phyloP scores from a whole-genome alignment of 2,329 filamentous ascomycete genomes.

The Colletotrichum viniferum region DNA sequence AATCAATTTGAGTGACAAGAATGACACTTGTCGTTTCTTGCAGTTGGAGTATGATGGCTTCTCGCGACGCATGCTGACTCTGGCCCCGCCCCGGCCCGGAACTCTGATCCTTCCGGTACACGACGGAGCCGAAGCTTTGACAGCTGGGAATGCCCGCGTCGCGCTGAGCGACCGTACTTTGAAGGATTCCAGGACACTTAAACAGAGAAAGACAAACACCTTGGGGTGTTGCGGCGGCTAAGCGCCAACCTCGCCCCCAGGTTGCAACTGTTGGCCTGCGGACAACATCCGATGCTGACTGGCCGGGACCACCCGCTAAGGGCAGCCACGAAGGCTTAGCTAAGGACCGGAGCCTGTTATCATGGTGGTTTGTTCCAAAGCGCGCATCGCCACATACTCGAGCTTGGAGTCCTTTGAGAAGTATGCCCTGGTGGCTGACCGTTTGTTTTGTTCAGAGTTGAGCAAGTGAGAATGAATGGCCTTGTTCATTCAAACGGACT shows the following conservation, averaged over 20 bases:
- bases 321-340: background rate
- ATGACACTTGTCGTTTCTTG: background rate
- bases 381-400: background rate
- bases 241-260: background rate
- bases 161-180: background rate
- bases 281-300: background rate
- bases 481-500: background rate
- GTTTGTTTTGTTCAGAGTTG: background rate
- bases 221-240: background rate
- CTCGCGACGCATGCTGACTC: background rate
- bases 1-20: background rate
- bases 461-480: background rate
- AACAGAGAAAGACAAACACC: background rate
- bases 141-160: background rate
- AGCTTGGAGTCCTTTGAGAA: background rate
- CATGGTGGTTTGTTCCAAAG: background rate
- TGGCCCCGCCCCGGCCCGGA: background rate
- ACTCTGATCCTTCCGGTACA: background rate
- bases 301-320: background rate
- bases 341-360: background rate
- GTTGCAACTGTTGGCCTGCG: background rate
- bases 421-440: background rate
- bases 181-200: background rate
- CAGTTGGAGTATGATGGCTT: background rate
- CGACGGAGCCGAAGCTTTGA: background rate